Base-by-base conservation (phyloP, 495 filamentous ascomycete species). In the Lasiosphaeria ovina region DNA sequence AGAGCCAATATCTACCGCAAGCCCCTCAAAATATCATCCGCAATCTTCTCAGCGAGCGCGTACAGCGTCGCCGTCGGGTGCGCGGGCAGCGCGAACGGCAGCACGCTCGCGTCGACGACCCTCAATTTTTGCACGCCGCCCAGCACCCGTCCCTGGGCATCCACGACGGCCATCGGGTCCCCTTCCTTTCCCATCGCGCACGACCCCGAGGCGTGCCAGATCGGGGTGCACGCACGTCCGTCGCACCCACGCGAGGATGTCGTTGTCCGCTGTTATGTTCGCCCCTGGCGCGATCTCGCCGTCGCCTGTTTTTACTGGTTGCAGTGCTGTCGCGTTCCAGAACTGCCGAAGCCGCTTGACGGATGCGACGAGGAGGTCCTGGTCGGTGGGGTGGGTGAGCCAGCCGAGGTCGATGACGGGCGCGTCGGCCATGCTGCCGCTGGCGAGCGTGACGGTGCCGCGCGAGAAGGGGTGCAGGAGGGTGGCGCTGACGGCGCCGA, bases 11-110 rank as follows among this genome's bases (percentile, higher is more conserved):
- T 24, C 24, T 24, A 24, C 2, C 2, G 24, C 24, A 24, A 1
- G 0, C 24, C 24, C 24, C 24, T 24, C 24, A 24, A 2, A 54
- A 87, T 84, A 57, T 79, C 74, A 31, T 76, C 73, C 2, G 82
- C 82, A 65, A 87, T 85, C 72, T 87, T 87, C 72, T 87, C 83
- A 6, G 83, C 85, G 4, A 87, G 70, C 73, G 11, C 17, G 6
- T 31, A 87, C 55, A 82, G 72, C 7, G 75, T 77, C 2, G 78
- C 45, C 60, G 61, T 57, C 10, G 83, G 85, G 68, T 86, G 82
- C 0, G 83, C 84, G 0, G 85, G 83, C 1, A 77, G 76, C 33
- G 85, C 62, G 16, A 87, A 67, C 0, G 85, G 80, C 59, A 88
- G 84, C 24, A 79, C 68, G 44, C 77, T 79, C 3, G 81, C 82